Conservation (phyloP, 2,329 filamentous ascomycete species). For the Podosphaera aphanis region DNA sequence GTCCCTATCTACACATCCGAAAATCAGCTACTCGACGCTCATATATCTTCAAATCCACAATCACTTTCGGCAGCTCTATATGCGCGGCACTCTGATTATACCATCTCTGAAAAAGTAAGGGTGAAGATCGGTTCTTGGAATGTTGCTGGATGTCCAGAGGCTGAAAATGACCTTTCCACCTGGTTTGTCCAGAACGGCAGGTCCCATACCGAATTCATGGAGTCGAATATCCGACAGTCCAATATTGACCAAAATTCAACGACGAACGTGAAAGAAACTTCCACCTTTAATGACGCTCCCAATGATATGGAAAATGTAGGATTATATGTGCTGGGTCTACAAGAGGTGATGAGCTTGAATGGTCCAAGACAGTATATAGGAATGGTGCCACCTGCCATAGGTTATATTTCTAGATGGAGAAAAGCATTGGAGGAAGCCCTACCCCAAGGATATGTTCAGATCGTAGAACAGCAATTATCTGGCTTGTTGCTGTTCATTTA, state of each 20-base stretch:
- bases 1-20: neutral
- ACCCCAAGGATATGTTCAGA: slow-evolving; percentile 50
- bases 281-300: neutral
- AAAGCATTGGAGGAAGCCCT: slow-evolving; percentile 48
- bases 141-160: slow-evolving; percentile 61
- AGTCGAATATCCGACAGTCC: neutral
- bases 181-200: slow-evolving; percentile 49
- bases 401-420: slow-evolving; percentile 57
- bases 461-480: slow-evolving; percentile 66
- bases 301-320: slow-evolving; percentile 45
- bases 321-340: slow-evolving; percentile 72
- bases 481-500: slow-evolving; percentile 71
- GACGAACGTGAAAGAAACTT: too few relatives aligned
- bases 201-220: neutral
- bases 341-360: slow-evolving; percentile 76
- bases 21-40: slow-evolving; percentile 1
- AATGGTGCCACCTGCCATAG: slow-evolving; percentile 46
- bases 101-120: slow-evolving; percentile 46
- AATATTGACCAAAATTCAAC: neutral
- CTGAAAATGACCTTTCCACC: slow-evolving; percentile 63
- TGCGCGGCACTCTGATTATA: slow-evolving; percentile 57
- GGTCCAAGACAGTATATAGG: slow-evolving; percentile 57
- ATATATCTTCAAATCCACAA: slow-evolving; percentile 22
- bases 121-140: slow-evolving; percentile 95
- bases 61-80: slow-evolving; percentile 44